These are phyloP conservation scores for Ogataea wickerhamii DNA, from an alignment of 805 yeast genomes.

Conservation along the genomic window DNA sequence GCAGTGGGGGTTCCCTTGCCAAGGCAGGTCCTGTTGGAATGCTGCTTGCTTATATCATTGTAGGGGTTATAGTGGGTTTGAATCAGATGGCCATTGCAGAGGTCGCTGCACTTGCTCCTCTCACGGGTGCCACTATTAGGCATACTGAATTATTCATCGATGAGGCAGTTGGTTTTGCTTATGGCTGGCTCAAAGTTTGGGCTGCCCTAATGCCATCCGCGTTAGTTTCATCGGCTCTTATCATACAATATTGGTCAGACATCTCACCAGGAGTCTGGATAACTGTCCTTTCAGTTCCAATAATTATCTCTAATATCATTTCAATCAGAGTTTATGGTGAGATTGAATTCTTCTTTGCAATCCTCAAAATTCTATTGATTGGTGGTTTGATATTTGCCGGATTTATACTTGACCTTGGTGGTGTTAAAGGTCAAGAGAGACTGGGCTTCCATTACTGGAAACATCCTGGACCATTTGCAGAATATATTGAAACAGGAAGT, in stretches of 20 bases:
- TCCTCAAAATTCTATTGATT: slow-evolving; percentile 59
- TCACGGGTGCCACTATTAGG: slow-evolving; percentile 53
- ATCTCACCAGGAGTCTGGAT: slow-evolving; percentile 56
- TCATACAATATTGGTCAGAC: slow-evolving; percentile 54
- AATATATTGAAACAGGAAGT: slow-evolving; percentile 41
- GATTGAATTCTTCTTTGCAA: slow-evolving; percentile 58
- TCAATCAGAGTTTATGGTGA: slow-evolving; percentile 48
- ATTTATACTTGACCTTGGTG: slow-evolving; percentile 55
- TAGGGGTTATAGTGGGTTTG: slow-evolving; percentile 57
- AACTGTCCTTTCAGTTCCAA: slow-evolving; percentile 44
- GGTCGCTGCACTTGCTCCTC: slow-evolving; percentile 54
- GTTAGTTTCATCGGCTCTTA: slow-evolving; percentile 54
- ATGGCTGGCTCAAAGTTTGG: slow-evolving; percentile 41
- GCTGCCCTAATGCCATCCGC: slow-evolving; percentile 50
- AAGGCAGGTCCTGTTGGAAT: slow-evolving; percentile 35
- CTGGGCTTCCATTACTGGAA: slow-evolving; percentile 39
- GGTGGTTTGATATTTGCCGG: slow-evolving; percentile 53
- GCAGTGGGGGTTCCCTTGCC: slow-evolving; percentile 42
- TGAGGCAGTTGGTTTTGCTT: slow-evolving; percentile 53
- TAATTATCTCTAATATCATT: slow-evolving; percentile 40
- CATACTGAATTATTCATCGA: slow-evolving; percentile 28
- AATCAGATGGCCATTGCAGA: slow-evolving; percentile 49
- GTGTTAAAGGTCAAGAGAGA: slow-evolving; percentile 45
- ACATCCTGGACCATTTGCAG: slow-evolving; percentile 40
- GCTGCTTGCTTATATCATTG: slow-evolving; percentile 55